These are phyloP conservation scores for Cytospora leucostoma DNA, from an alignment of 2,329 filamentous ascomycete species.

Conservation along the genomic window DNA sequence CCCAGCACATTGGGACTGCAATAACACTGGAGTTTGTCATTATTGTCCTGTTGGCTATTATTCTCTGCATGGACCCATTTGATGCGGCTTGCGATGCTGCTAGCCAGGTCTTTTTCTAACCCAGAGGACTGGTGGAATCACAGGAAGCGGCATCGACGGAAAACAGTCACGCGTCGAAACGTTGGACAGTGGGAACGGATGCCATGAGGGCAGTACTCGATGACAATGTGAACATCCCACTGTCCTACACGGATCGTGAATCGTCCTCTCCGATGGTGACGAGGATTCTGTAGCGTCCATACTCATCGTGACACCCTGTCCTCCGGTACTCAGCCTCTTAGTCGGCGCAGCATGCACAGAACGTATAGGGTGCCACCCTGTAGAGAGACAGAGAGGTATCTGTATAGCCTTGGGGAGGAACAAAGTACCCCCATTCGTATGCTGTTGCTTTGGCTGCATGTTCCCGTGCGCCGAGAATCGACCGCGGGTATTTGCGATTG, in stretches of 20 bases:
- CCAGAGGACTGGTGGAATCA: not conserved
- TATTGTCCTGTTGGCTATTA: not conserved
- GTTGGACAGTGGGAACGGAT: not conserved
- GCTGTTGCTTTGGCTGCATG: not conserved
- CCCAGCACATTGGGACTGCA: not conserved
- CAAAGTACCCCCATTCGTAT: not conserved
- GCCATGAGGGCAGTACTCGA: not conserved
- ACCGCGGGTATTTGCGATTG: not conserved
- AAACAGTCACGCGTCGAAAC: not conserved
- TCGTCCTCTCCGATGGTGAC: not conserved
- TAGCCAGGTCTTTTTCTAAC: not conserved
- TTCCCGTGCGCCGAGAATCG: not conserved
- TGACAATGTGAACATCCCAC: not conserved
- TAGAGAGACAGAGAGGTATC: not conserved
- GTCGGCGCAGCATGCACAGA: not conserved
- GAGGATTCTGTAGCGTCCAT: not conserved
- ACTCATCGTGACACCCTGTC: conserved; percentile 14
- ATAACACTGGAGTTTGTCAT: not conserved
- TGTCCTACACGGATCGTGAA: not conserved
- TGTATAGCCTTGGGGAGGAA: not conserved
- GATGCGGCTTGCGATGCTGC: not conserved
- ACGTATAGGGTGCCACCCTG: not conserved
- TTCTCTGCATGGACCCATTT: not conserved
- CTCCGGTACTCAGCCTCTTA: conserved; percentile 1
- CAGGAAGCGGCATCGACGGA: not conserved